Base-by-base conservation (phyloP, 2,329 filamentous ascomycete species). In the Corinectria fuckeliana region DNA sequence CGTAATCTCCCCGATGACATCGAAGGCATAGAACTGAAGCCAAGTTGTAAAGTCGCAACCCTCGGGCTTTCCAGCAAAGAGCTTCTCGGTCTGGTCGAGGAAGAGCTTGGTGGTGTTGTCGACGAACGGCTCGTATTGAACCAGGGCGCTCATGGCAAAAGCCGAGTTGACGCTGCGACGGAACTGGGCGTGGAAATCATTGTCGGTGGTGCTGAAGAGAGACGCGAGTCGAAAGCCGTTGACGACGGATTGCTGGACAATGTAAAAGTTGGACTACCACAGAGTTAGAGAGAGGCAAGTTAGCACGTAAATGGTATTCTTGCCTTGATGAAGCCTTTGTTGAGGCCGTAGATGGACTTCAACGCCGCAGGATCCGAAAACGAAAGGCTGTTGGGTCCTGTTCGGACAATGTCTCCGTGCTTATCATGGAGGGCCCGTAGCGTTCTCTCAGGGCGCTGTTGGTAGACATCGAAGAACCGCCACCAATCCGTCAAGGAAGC, bases 11-110 rank as follows among this genome's bases (percentile, higher is more conserved):
- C 90, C 90, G 62, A 92, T 92, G 13, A 93, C 90, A 70, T 93
- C 91, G 69, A 93, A 93, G 0, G 91, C 91, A 66, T 91, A 93
- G 71, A 88, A 93, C 69, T 93, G 91, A 57, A 93, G 77, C 91
- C 91, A 93, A 57, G 81, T 79, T 1, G 86, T 85, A 56, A 92
- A 89, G 69, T 91, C 85, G 69, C 69, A 71, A 2, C 68, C 66
- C n/a, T 64, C 63, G 0, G 72, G 60, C 21, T 78, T 76, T 20
- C 74, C 70, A n/a, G 79, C 81, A 64, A 81, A 89, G 3, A 88
- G 70, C 2, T 79, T 77, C 62, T 85, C 80, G 0, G 86, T 89
- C 71, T 87, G 85, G 28, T 81, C 75, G 5, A 94, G 82, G 72
- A 93, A 94, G 2, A 91, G 77, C 63, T 86, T 85, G 0, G 89